Evolutionary conservation across 176 grass and related monocot genomes (phyloP).

Genomic region (Pontederia paniculata): DNA sequence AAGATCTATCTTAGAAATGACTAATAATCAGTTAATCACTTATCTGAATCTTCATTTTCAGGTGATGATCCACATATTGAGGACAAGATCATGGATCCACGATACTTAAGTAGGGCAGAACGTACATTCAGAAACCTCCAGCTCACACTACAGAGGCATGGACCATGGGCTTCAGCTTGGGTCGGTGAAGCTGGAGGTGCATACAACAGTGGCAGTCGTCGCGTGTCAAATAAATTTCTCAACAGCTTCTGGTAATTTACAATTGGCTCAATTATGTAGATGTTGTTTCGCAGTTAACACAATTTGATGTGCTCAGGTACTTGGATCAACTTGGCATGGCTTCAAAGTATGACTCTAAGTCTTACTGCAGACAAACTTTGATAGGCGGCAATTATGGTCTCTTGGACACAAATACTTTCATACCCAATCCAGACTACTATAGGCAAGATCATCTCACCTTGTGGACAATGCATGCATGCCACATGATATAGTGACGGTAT

Average conservation of each 20-base stretch:
- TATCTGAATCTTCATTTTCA: constrained; percentile 22
- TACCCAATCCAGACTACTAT: constrained; percentile 97
- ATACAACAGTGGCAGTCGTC: constrained; percentile 79
- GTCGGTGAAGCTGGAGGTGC: constrained; percentile 93
- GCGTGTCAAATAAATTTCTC: constrained; percentile 72
- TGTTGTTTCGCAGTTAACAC: background rate
- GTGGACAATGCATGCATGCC: too few relatives aligned
- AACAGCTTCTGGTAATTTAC: constrained; percentile 87
- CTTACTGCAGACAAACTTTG: constrained; percentile 82
- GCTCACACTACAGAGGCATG: constrained; percentile 59
- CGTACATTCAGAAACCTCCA: constrained; percentile 82
- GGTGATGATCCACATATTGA: constrained; percentile 65
- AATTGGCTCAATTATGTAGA: background rate
- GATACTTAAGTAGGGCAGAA: constrained; percentile 38
- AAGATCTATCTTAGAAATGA: background rate
- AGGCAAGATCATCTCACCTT: constrained; percentile 33
- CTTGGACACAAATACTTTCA: constrained; percentile 65
- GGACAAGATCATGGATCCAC: constrained; percentile 63
- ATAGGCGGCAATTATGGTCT: constrained; percentile 97
- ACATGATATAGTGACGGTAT: too few relatives aligned
- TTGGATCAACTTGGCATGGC: constrained; percentile 89
- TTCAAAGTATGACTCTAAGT: constrained; percentile 84
- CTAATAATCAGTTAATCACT: constrained; percentile 5
- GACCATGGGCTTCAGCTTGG: constrained; percentile 76
- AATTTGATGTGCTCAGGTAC: constrained; percentile 48